phyloP scores from a whole-genome alignment of 2,329 filamentous ascomycete species.

The Diplodia scrobiculata region DNA sequence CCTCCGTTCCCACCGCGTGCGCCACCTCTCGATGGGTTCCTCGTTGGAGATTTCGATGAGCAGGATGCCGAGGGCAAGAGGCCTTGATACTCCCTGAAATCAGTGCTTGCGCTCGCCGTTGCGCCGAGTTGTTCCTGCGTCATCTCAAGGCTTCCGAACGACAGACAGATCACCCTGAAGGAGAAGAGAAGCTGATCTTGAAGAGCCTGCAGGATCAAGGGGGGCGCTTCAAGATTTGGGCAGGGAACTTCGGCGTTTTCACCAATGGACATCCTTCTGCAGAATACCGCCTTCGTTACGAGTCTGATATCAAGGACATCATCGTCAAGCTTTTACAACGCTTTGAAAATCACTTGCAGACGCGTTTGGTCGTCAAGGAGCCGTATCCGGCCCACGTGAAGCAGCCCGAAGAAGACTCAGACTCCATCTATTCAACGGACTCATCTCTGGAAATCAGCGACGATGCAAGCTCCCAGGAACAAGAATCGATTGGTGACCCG shows the following conservation, averaged over 20 bases:
- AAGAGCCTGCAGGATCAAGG: background rate
- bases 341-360: background rate
- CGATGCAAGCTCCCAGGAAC: background rate
- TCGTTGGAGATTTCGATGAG: slow-evolving; percentile 2
- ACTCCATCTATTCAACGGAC: background rate
- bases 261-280: background rate
- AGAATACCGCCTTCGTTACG: background rate
- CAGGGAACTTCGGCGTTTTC: background rate
- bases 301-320: background rate
- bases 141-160: background rate
- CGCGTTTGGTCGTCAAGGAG: background rate
- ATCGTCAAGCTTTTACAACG: background rate
- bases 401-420: background rate
- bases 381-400: background rate
- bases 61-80: background rate
- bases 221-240: background rate
- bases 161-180: background rate
- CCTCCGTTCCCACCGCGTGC: background rate
- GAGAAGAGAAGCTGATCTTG: background rate
- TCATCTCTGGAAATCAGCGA: background rate
- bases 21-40: background rate
- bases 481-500: background rate
- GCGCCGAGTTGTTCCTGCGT: background rate
- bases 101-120: background rate
- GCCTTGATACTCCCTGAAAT: background rate